Evolutionary conservation across 148 eudicot genomes (phyloP).

Genomic region (Cornus florida): DNA sequence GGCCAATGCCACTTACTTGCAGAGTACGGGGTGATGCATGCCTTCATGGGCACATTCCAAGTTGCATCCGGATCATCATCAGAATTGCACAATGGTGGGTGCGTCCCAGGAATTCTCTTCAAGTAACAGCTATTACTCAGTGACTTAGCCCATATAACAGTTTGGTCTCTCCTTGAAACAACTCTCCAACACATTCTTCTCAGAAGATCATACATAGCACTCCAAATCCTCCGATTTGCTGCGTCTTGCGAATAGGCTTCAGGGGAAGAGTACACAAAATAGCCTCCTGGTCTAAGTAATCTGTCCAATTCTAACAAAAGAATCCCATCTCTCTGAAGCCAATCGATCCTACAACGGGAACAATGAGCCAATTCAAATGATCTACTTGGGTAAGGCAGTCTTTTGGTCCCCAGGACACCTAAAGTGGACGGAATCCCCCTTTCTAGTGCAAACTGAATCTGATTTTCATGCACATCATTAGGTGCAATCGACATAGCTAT

Average conservation of each 20-base stretch:
- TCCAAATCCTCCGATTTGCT: slow-evolving; percentile 67
- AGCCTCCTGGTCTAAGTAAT: slow-evolving; percentile 72
- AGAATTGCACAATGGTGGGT: slow-evolving; percentile 51
- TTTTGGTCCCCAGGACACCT: slow-evolving; percentile 73
- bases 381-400: slow-evolving; percentile 77
- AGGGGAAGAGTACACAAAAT: slow-evolving; percentile 76
- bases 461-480: slow-evolving; percentile 79
- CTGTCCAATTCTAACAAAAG: slow-evolving; percentile 71
- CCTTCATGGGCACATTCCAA: slow-evolving; percentile 70
- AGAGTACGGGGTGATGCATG: slow-evolving; percentile 66
- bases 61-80: slow-evolving; percentile 61
- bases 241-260: slow-evolving; percentile 76
- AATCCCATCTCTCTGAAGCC: slow-evolving; percentile 81
- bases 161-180: slow-evolving; percentile 65
- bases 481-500: slow-evolving; percentile 80
- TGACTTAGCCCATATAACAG: slow-evolving; percentile 77
- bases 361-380: slow-evolving; percentile 84
- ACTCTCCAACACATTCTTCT: slow-evolving; percentile 83
- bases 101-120: slow-evolving; percentile 52
- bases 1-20: slow-evolving; percentile 40
- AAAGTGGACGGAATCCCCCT: slow-evolving; percentile 74
- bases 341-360: slow-evolving; percentile 81
- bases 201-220: slow-evolving; percentile 53
- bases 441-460: slow-evolving; percentile 80
- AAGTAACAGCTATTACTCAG: slow-evolving; percentile 60